Base-by-base conservation (phyloP, 306 rosid species). In the Alnus glutinosa region DNA sequence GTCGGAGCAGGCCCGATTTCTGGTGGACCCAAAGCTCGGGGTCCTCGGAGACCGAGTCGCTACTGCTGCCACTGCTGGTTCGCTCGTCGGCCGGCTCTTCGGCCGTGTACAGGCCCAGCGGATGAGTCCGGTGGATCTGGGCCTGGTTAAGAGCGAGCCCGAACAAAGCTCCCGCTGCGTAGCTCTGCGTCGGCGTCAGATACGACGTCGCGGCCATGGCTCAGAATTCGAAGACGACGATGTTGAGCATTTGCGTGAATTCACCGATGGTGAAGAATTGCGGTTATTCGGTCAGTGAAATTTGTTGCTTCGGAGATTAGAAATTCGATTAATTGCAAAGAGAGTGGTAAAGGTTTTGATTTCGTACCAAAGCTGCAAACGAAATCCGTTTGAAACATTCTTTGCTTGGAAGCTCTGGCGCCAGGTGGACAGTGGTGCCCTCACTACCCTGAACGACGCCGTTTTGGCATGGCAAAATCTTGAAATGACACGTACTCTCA, bases 161-260 rank as follows among this genome's bases (percentile, higher is more conserved):
- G 74, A 85, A 85, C 76, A 88, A 57, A 64, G 91, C 91, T 74
- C 88, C 91, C 52, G 88, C 73, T 47, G 86, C 91, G 80, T 85
- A 88, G 23, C 91, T 58, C 78, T 88, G 89, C 50, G 91, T 85
- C 73, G 87, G 84, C 16, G 86, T 63, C 48, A 88, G 52, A 13
- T 69, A 81, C 82, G 91, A 85, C 69, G 77, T 77, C 71, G 72
- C 57, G 8, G 74, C 70, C 88, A 82, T 82, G 55, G 66, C 12
- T 69, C 55, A 30, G 64, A 75, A 70, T 51, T 42, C 15, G 7
- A 1, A 30, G 58, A 46, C 36, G 55, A 39, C 49, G 55, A 39
- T 34, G 50, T 36, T n/a, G 10, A 42, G 46, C 50, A 44, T 39
- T 30, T 44, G 62, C n/a, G 47, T 30, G 63, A 57, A 4, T 57